Percentiles rank a stretch among this genome's conserved stretches.
These are phyloP conservation scores for Prorocentrum cordatum DNA, from an alignment of 169 alveolate species.

Conservation along the genomic window DNA sequence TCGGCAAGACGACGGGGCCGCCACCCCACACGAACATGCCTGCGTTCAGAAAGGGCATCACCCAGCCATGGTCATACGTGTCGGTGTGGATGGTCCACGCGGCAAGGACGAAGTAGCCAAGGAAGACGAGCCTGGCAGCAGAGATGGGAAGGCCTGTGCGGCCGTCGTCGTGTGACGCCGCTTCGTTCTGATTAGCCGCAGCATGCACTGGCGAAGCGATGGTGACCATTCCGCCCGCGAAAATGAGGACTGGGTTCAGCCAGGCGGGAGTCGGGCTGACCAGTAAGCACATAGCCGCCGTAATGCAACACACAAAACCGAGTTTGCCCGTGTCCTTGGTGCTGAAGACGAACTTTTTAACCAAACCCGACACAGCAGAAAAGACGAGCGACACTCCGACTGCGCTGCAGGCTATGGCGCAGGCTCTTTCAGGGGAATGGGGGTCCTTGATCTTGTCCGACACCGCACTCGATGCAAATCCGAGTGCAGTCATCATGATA, in stretches of 20 bases:
- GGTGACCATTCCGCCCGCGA: slow-evolving; percentile 37
- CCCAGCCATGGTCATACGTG: slow-evolving; percentile 53
- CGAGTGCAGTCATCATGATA: background rate
- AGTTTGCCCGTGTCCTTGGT: too few relatives aligned
- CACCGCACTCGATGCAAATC: background rate
- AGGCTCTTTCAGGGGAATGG: background rate
- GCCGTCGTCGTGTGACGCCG: background rate
- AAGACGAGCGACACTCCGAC: slow-evolving; percentile 68
- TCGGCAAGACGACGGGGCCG: slow-evolving; percentile 63
- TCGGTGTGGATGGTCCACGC: slow-evolving; percentile 31
- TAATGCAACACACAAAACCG: slow-evolving; percentile 23
- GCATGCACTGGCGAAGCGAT: too few relatives aligned
- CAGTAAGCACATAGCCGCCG: slow-evolving; percentile 33
- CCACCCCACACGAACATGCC: slow-evolving; percentile 71
- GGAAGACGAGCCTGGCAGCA: background rate
- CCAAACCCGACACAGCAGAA: slow-evolving; percentile 24
- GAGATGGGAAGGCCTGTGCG: background rate
- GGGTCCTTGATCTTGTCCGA: background rate
- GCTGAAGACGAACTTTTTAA: slow-evolving; percentile 63
- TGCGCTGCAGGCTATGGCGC: slow-evolving; percentile 70
- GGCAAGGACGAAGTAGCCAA: slow-evolving; percentile 5
- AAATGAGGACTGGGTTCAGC: slow-evolving; percentile 51
- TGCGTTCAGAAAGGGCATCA: slow-evolving; percentile 65
- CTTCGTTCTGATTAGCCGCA: too few relatives aligned
- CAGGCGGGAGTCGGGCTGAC: slow-evolving; percentile 68